Evolutionary conservation across 306 rosid species (phyloP), one percentile per base, ranked within the genome.

Genomic region (Prunus fruticosa): DNA sequence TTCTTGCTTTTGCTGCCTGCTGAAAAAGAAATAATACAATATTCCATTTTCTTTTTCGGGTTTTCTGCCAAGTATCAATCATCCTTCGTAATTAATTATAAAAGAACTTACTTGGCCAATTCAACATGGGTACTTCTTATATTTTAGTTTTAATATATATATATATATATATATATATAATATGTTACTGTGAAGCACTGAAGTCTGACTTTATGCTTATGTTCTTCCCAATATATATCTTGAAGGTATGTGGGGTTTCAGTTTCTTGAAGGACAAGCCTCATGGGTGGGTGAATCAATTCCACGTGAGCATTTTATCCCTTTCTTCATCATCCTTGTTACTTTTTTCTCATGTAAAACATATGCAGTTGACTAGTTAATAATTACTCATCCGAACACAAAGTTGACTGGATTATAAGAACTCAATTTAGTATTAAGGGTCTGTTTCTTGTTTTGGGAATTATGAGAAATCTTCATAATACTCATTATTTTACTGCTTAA

Each of bases 231-330:
- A 34, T 58, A 19, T 38, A 67, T 27, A 16, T 71, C 80, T 75
- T 81, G 79, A 88, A 95, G 99, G 99, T 90, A 90, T 78, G 65
- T 77, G 65, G 98, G 93, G 61, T 95, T 90, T 86, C 97, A 92
- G 87, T 41, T 82, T 80, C 84, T 92, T 45, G 87, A 89, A 77
- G 89, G 83, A 71, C 84, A 82, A 73, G 69, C 81, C 70, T 76
- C 86, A 70, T 72, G 71, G 71, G 54, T 84, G 52, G 79, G 84
- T 67, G 89, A 84, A 81, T 80, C 93, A 69, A 67, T 63, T 81
- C 71, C 88, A 75, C n/a, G 97, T 89, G 84, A 84, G 92, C 72
- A 67, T 61, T 78, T 64, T 16, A 82, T 75, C 80, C 68, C 76
- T 69, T 22, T 57, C 45, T 43, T 8, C 56, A 46, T 58, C 57